Percentiles rank a stretch among this genome's conserved stretches.
Conservation (phyloP, 306 rosid species). For the Myrica gale region DNA sequence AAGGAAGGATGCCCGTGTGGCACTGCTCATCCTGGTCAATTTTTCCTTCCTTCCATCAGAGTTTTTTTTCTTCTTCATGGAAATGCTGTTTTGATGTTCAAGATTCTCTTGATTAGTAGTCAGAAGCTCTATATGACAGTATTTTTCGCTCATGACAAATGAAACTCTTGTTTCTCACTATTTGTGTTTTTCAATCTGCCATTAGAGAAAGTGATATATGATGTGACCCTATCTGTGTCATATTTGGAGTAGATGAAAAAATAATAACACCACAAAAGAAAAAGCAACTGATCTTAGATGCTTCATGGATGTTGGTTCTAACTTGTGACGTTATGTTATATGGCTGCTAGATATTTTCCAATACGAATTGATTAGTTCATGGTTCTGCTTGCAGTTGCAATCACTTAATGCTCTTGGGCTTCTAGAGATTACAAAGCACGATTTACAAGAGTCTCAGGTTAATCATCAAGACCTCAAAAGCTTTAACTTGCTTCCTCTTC, state of each 20-base stretch:
- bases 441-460: constrained; percentile 52
- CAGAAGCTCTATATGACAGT: not conserved
- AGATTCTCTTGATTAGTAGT: not conserved
- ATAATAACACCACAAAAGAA: too few relatives aligned
- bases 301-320: constrained; percentile 1
- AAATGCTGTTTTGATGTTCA: not conserved
- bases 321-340: not conserved
- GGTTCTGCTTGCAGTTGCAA: constrained; percentile 57
- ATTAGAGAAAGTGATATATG: not conserved
- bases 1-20: constrained; percentile 46
- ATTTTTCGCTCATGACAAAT: not conserved
- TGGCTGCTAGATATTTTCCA: not conserved
- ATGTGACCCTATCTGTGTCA: not conserved
- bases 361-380: constrained; percentile 19
- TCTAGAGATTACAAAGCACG: constrained; percentile 57
- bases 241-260: not conserved
- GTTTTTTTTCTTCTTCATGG: not conserved
- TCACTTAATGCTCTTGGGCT: constrained; percentile 62
- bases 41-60: not conserved
- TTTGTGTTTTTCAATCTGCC: not conserved
- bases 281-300: not conserved
- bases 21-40: constrained; percentile 70
- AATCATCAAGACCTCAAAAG: constrained; percentile 21
- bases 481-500: constrained; percentile 10
- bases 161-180: not conserved